phyloP scores from a whole-genome alignment of 352 stramenopile genomes.

The Halophytophthora batemanensis region DNA sequence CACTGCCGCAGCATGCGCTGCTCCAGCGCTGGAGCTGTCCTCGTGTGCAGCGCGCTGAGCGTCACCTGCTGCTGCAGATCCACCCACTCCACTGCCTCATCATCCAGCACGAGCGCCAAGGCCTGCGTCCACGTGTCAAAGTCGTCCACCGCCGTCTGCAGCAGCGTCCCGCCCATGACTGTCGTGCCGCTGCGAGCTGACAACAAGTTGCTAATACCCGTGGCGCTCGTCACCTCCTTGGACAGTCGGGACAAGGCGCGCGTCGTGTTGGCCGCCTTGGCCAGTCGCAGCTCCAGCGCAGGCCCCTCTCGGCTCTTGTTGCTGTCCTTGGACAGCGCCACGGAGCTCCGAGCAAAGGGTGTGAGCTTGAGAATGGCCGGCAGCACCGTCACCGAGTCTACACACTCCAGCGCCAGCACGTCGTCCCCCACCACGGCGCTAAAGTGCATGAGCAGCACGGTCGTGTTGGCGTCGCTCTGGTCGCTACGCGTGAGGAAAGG shows the following conservation, averaged over 20 bases:
- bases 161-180: slow-evolving; percentile 29
- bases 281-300: slow-evolving; percentile 43
- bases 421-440: slow-evolving; percentile 34
- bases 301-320: slow-evolving; percentile 27
- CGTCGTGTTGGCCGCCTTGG: slow-evolving; percentile 30
- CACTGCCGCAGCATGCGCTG: slow-evolving; percentile 30
- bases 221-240: slow-evolving; percentile 21
- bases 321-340: slow-evolving; percentile 25
- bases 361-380: slow-evolving; percentile 72
- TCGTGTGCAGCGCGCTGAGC: slow-evolving; percentile 26
- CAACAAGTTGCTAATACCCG: slow-evolving; percentile 53
- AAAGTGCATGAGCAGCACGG: slow-evolving; percentile 60
- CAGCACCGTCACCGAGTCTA: slow-evolving; percentile 48
- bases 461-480: slow-evolving; percentile 33
- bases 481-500: slow-evolving; percentile 70
- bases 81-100: slow-evolving; percentile 70
- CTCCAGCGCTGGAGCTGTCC: slow-evolving; percentile 31
- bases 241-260: slow-evolving; percentile 28
- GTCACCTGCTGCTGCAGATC: slow-evolving; percentile 50
- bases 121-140: slow-evolving; percentile 56
- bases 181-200: slow-evolving; percentile 18
- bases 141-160: slow-evolving; percentile 43
- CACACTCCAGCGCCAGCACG: slow-evolving; percentile 45
- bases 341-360: slow-evolving; percentile 62
- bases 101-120: slow-evolving; percentile 46